Percentiles rank a stretch among this genome's conserved stretches.
These are phyloP conservation scores for Protea cynaroides DNA, from an alignment of 164 flowering plant genomes.

Conservation along the genomic window DNA sequence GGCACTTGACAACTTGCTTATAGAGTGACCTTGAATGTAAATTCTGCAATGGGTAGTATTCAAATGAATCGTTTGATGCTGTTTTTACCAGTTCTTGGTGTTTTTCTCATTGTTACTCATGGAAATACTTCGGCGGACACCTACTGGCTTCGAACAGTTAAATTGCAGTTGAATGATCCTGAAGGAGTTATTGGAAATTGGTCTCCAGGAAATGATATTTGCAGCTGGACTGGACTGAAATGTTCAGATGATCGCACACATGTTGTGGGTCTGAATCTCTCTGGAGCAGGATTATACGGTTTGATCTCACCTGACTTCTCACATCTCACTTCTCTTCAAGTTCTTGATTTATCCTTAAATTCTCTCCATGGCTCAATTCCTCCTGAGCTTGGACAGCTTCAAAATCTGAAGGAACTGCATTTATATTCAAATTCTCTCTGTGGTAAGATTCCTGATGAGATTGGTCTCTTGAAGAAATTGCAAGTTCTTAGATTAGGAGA, in stretches of 20 bases:
- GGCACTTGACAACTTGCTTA: slow-evolving; percentile 9
- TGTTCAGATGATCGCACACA: slow-evolving; percentile 53
- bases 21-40: slow-evolving; percentile 8
- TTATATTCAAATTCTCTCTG: slow-evolving; percentile 66
- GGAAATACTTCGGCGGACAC: slow-evolving; percentile 40
- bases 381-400: slow-evolving; percentile 55
- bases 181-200: slow-evolving; percentile 53
- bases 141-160: slow-evolving; percentile 58
- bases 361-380: slow-evolving; percentile 63
- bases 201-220: slow-evolving; percentile 43
- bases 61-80: slow-evolving; percentile 28
- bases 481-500: slow-evolving; percentile 74
- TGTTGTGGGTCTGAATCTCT: slow-evolving; percentile 54
- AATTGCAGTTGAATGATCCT: slow-evolving; percentile 55
- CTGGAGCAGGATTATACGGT: slow-evolving; percentile 62
- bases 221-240: slow-evolving; percentile 69
- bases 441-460: slow-evolving; percentile 60
- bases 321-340: slow-evolving; percentile 45
- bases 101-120: slow-evolving; percentile 17
- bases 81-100: slow-evolving; percentile 29
- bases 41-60: slow-evolving; percentile 32
- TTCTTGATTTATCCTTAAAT: slow-evolving; percentile 67
- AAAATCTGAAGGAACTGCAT: slow-evolving; percentile 44
- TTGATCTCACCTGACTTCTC: slow-evolving; percentile 42
- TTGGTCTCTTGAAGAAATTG: slow-evolving; percentile 56